These are phyloP conservation scores for Trichoderma asperellum DNA, from an alignment of 2,329 filamentous ascomycete species.

Conservation along the genomic window DNA sequence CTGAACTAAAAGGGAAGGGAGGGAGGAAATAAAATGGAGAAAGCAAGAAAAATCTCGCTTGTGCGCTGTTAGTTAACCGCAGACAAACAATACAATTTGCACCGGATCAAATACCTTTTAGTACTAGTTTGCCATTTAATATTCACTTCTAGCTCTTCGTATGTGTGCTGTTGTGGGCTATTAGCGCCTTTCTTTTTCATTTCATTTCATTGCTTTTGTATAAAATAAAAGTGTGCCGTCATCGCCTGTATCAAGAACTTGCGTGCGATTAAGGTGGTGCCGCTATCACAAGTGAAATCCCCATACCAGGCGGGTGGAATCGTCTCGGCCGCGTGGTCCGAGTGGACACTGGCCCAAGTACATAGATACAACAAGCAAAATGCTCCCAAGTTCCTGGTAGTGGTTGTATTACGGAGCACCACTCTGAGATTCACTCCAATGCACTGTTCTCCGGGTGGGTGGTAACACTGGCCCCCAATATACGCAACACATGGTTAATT, in stretches of 20 bases:
- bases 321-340: slow-evolving; percentile 14
- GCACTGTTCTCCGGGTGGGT: not conserved
- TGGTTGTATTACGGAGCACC: not conserved
- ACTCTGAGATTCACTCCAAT: not conserved
- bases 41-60: slow-evolving; percentile 16
- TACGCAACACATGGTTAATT: slow-evolving; percentile 15
- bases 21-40: not conserved
- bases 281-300: slow-evolving; percentile 9
- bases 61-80: not conserved
- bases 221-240: not conserved
- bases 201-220: no score
- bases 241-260: not conserved
- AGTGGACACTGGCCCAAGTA: not conserved
- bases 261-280: not conserved
- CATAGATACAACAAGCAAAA: not conserved
- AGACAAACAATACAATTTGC: not conserved
- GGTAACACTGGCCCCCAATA: not conserved
- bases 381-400: slow-evolving; percentile 12
- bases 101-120: not conserved
- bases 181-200: not conserved
- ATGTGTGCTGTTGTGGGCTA: not conserved
- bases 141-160: not conserved
- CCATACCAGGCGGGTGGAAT: slow-evolving; percentile 19
- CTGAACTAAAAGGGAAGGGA: not conserved
- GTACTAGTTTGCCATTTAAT: not conserved